A percentile compares a stretch with the other conserved stretches of the same genome.
phyloP scores from a whole-genome alignment of 805 yeast genomes.

The Candida glaebosa region DNA sequence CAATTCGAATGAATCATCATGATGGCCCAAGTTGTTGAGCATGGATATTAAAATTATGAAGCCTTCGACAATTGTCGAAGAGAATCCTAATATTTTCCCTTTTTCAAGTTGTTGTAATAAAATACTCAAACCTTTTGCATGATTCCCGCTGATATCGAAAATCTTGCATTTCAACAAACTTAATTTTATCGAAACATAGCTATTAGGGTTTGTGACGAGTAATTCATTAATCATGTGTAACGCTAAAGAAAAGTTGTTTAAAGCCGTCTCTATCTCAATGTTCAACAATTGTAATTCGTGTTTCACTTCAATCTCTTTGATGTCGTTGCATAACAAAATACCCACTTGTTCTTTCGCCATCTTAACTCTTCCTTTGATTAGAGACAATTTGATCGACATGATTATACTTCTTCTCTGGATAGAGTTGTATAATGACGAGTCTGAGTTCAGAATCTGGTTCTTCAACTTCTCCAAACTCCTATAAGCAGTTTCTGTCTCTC shows the following conservation, averaged over 20 bases:
- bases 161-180: constrained; percentile 46
- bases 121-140: constrained; percentile 49
- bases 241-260: constrained; percentile 30
- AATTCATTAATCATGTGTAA: constrained; percentile 19
- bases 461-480: constrained; percentile 30
- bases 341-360: constrained; percentile 34
- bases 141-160: constrained; percentile 39
- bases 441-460: constrained; percentile 12
- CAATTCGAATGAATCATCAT: constrained; percentile 42
- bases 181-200: constrained; percentile 43
- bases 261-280: constrained; percentile 27
- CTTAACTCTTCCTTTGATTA: constrained; percentile 36
- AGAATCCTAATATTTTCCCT: constrained; percentile 46
- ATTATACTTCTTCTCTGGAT: constrained; percentile 40
- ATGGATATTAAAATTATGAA: constrained; percentile 44
- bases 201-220: constrained; percentile 24
- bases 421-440: constrained; percentile 38
- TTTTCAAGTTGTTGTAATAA: constrained; percentile 47
- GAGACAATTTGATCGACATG: constrained; percentile 31
- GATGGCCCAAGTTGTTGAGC: constrained; percentile 38
- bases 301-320: constrained; percentile 27
- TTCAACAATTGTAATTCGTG: constrained; percentile 24
- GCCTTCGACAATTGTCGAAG: constrained; percentile 44
- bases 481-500: constrained; percentile 40
- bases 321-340: constrained; percentile 24